Evolutionary conservation across 768 basidiomycete genomes (phyloP), one percentile per base, ranked within the genome.

Genomic region (Mycena polygramma): DNA sequence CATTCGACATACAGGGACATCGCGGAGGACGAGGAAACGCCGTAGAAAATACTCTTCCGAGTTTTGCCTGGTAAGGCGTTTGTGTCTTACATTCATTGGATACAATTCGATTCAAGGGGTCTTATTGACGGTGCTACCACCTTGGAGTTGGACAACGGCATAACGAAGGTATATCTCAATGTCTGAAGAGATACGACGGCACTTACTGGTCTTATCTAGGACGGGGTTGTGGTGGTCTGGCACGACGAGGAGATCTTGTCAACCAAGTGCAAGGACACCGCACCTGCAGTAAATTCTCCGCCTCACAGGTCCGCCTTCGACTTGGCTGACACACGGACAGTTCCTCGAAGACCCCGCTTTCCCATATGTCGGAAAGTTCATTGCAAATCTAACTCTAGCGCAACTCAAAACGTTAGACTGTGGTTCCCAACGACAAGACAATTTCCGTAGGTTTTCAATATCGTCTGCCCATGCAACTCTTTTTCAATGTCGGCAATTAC

Each of bases 371-470:
- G 92, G 91, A 61, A 92, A 92, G 79, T 87, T 84, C 68, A 84
- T 94, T 63, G 90, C 89, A n/a, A 91, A 93, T 77, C 85, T 94
- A 49, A 95, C 94, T 0, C 79, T 94, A 49, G 89, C 92, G 9
- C 93, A 95, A 79, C 80, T 95, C 68, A 91, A 91, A 79, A 94
- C 92, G 7, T 79, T 95, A 52, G 93, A 95, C 77, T 95, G 94
- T 73, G 94, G 93, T 48, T 93, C 92, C 14, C 82, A 85, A 73
- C 87, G 93, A 30, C 87, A 88, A 57, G 72, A 78, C 13, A 81
- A 84, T 68, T 92, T 85, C 73, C 90, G 92, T 93, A 79, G 75
- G 89, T 9, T 19, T 15, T 53, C 22, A 43, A 52, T 6, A 19
- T 46, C 68, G 4, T 7, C 49, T 45, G 48, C 20, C 36, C n/a